These are phyloP conservation scores for Pouteria campechiana DNA, from an alignment of 179 eudicot species.

Conservation along the genomic window DNA sequence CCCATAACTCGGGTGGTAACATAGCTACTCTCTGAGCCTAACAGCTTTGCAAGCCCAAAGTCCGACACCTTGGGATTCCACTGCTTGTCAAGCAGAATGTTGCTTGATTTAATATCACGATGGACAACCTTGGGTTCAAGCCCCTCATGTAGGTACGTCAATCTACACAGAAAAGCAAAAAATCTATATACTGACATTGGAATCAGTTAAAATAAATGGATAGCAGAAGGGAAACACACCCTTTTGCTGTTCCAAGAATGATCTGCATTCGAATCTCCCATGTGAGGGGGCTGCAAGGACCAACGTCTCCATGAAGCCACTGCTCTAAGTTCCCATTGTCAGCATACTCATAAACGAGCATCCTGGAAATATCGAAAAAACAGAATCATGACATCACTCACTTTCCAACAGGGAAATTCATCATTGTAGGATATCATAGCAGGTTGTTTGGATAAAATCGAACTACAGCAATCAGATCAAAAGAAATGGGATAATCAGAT, in stretches of 20 bases:
- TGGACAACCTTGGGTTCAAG: constrained; percentile 78
- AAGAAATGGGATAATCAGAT: no score
- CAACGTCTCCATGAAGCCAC: constrained; percentile 72
- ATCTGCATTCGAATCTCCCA: constrained; percentile 60
- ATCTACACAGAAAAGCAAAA: no score
- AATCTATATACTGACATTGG: no score
- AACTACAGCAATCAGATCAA: no score
- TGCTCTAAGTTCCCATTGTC: constrained; percentile 68
- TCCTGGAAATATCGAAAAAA: constrained; percentile 16
- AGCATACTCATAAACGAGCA: constrained; percentile 66
- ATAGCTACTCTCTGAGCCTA: constrained; percentile 52
- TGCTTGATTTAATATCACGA: constrained; percentile 60
- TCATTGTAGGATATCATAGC: no score
- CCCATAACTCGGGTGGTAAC: constrained; percentile 78
- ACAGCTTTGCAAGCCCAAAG: constrained; percentile 65
- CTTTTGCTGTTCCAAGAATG: constrained; percentile 54
- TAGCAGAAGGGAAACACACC: constrained; percentile 19
- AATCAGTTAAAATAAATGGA: background rate
- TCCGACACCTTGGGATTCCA: constrained; percentile 66
- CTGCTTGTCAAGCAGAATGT: constrained; percentile 55
- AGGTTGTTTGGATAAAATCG: no score
- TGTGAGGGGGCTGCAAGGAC: constrained; percentile 57
- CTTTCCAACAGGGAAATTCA: no score
- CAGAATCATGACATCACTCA: background rate
- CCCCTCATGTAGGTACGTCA: constrained; percentile 71